Evolutionary conservation across 1,284 basidiomycete species (phyloP).

Genomic region (Sutorius eximius): DNA sequence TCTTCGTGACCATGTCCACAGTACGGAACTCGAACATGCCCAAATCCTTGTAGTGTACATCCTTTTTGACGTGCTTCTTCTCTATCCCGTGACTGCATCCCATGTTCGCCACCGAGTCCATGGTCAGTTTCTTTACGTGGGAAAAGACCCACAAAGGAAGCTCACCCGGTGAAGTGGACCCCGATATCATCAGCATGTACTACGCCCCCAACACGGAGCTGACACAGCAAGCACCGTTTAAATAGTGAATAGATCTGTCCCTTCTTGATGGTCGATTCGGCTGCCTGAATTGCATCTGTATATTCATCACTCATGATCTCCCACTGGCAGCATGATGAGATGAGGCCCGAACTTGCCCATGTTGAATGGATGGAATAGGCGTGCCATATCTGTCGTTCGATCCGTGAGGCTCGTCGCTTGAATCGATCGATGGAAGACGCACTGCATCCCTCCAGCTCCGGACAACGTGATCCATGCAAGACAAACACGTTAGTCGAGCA

Average conservation of each 20-base stretch:
- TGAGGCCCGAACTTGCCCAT: rapidly evolving
- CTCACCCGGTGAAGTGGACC: background rate
- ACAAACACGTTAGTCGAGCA: conserved; percentile 6
- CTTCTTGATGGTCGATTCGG: background rate
- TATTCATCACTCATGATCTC: background rate
- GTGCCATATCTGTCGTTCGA: background rate
- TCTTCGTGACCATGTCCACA: background rate
- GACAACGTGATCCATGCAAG: background rate
- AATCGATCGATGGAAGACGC: background rate
- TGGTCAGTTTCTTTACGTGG: background rate
- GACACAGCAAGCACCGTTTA: conserved; percentile 6
- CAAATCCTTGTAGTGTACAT: background rate
- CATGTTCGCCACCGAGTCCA: background rate
- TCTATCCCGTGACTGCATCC: background rate
- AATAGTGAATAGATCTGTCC: background rate
- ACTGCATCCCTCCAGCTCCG: conserved; percentile 9
- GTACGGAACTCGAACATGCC: no score
- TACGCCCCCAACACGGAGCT: background rate
- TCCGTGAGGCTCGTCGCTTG: background rate
- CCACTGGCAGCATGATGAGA: background rate
- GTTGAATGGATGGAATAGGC: rapidly evolving
- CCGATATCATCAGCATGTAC: rapidly evolving
- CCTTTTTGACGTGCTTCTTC: background rate
- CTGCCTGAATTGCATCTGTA: background rate
- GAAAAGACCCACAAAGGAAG: no score